Evolutionary conservation across 2,329 filamentous ascomycete genomes (phyloP).

Genomic region (Biscogniauxia mediterranea): DNA sequence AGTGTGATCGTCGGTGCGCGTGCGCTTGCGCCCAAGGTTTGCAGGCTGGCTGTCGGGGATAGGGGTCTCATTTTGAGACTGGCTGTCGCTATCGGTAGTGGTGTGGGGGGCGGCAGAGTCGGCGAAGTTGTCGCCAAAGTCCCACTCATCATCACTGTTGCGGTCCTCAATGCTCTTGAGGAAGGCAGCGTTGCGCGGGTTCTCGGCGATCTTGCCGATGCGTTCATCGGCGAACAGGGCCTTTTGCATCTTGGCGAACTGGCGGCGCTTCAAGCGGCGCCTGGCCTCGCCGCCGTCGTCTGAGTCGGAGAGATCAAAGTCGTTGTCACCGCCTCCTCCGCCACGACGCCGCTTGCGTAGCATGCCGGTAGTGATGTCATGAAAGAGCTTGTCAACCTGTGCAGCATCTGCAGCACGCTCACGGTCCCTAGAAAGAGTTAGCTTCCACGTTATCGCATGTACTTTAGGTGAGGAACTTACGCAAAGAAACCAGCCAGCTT

Average conservation of each 20-base stretch:
- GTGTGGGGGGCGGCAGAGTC: constrained; percentile 39
- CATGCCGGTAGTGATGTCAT: constrained; percentile 85
- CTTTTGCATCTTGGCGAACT: constrained; percentile 90
- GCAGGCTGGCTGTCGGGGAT: constrained; percentile 54
- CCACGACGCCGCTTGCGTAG: constrained; percentile 68
- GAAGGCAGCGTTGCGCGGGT: constrained; percentile 87
- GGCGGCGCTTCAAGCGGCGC: constrained; percentile 76
- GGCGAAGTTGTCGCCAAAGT: constrained; percentile 62
- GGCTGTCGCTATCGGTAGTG: constrained; percentile 35
- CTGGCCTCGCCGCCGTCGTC: constrained; percentile 81
- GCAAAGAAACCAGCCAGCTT: constrained; percentile 84
- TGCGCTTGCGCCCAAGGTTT: constrained; percentile 36
- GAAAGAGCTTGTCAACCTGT: constrained; percentile 85
- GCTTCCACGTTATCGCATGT: background rate
- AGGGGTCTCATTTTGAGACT: constrained; percentile 35
- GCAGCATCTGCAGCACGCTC: constrained; percentile 81
- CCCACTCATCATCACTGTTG: constrained; percentile 71
- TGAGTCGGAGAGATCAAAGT: constrained; percentile 84
- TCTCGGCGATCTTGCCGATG: constrained; percentile 84
- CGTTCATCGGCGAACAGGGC: constrained; percentile 85
- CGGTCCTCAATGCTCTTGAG: constrained; percentile 84
- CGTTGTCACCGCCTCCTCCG: constrained; percentile 56
- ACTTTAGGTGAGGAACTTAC: constrained; percentile 56
- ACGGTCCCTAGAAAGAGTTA: constrained; percentile 59
- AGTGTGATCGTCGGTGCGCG: constrained; percentile 27